Evolutionary conservation across 441 rosid genomes (phyloP).

Genomic region (Eruca vesicaria): DNA sequence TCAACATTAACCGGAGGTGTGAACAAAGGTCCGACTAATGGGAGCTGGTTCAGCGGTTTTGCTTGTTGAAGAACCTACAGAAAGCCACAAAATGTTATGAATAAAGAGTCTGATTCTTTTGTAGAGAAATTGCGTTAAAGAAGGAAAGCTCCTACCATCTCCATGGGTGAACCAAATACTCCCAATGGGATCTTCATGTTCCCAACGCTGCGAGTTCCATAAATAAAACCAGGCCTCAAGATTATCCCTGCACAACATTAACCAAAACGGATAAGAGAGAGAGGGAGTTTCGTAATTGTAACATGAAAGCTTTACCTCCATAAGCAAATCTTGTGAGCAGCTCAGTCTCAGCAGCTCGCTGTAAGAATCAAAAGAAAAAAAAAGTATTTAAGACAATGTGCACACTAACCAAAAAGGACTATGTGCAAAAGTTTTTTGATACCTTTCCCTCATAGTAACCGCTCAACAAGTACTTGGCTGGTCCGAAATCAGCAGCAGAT

Average conservation of each 20-base stretch:
- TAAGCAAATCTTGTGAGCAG: slow-evolving; percentile 80
- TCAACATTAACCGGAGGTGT: slow-evolving; percentile 62
- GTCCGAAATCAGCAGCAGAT: slow-evolving; percentile 84
- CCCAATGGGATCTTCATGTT: slow-evolving; percentile 70
- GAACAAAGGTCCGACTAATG: slow-evolving; percentile 59
- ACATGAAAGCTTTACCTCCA: slow-evolving; percentile 54
- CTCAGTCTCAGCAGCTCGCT: slow-evolving; percentile 96
- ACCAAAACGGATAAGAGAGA: neutral
- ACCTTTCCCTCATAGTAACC: slow-evolving; percentile 95
- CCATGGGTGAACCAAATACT: slow-evolving; percentile 75
- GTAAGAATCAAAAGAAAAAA: slow-evolving; percentile 26
- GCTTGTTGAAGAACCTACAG: slow-evolving; percentile 61
- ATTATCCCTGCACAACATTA: slow-evolving; percentile 68
- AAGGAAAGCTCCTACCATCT: slow-evolving; percentile 50
- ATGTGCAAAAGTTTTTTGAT: neutral
- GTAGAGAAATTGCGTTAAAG: neutral
- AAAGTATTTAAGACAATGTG: neutral
- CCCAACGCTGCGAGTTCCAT: slow-evolving; percentile 83
- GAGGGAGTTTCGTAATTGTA: neutral
- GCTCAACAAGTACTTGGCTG: slow-evolving; percentile 61
- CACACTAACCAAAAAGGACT: neutral
- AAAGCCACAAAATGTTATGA: neutral
- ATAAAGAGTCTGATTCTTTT: neutral
- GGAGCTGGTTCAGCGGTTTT: slow-evolving; percentile 57
- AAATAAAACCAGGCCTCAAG: slow-evolving; percentile 91